A percentile compares a stretch with the other conserved stretches of the same genome.
These are phyloP conservation scores for Neonothopanus nambi DNA, from an alignment of 1,284 basidiomycete genomes.

Conservation along the genomic window DNA sequence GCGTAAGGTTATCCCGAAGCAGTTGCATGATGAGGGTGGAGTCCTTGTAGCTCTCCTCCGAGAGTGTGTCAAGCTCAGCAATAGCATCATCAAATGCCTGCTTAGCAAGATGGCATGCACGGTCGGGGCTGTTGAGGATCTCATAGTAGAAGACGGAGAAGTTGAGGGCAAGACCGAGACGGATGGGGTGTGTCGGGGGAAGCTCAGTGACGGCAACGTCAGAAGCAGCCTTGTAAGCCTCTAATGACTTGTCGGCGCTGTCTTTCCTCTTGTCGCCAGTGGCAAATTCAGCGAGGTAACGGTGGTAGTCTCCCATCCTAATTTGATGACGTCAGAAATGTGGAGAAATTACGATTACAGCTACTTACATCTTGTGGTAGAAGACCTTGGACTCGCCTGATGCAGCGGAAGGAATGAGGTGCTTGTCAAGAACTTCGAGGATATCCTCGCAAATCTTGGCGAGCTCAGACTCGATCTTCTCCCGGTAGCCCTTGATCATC, in stretches of 20 bases:
- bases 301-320: conserved; percentile 99
- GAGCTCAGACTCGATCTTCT: conserved; percentile 98
- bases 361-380: conserved; percentile 98
- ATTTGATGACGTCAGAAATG: background rate
- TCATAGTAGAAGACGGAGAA: conserved; percentile 99
- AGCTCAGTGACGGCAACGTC: conserved; percentile 98
- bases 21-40: conserved; percentile 99
- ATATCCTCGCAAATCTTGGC: conserved; percentile 99
- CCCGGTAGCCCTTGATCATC: conserved; percentile 99
- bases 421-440: conserved; percentile 97
- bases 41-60: conserved; percentile 99
- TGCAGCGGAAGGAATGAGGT: conserved; percentile 97
- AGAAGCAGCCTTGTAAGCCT: conserved; percentile 99
- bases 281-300: conserved; percentile 99
- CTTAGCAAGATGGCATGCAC: conserved; percentile 99
- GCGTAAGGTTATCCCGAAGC: conserved; percentile 96
- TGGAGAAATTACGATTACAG: conserved; percentile 5
- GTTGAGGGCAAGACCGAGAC: conserved; percentile 98
- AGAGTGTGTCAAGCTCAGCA: conserved; percentile 98
- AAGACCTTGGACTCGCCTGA: conserved; percentile 99
- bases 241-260: conserved; percentile 97
- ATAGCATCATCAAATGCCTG: conserved; percentile 99
- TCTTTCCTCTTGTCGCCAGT: conserved; percentile 99
- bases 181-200: conserved; percentile 98
- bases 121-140: conserved; percentile 99